These are phyloP conservation scores for Andrographis paniculata DNA, from an alignment of 305 asterid genomes.

Conservation along the genomic window DNA sequence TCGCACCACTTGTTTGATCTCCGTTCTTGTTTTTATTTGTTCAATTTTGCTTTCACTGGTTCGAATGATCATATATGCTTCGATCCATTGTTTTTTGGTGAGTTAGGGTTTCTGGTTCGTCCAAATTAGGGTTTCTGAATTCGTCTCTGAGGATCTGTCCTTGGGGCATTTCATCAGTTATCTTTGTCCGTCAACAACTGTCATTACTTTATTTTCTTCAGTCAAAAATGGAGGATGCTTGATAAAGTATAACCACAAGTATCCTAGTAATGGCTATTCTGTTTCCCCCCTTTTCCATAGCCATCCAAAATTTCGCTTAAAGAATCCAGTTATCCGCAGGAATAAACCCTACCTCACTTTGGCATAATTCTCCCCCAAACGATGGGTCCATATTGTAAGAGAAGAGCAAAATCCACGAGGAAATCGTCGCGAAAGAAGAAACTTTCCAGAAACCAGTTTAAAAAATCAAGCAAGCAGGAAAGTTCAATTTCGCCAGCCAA, in stretches of 20 bases:
- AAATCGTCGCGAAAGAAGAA: constrained; percentile 18
- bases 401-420: constrained; percentile 23
- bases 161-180: constrained; percentile 7
- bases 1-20: background rate
- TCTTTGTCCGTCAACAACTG: constrained; percentile 9
- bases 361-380: background rate
- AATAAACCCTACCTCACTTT: background rate
- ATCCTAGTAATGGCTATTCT: constrained; percentile 8
- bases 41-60: background rate
- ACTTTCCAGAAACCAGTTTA: constrained; percentile 2
- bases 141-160: background rate
- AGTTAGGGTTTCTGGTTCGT: background rate
- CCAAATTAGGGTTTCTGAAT: background rate
- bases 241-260: constrained; percentile 21
- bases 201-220: constrained; percentile 21
- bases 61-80: background rate
- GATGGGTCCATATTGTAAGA: constrained; percentile 47
- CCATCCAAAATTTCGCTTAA: constrained; percentile 23
- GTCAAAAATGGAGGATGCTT: constrained; percentile 19
- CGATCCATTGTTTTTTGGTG: background rate
- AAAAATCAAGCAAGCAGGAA: constrained; percentile 13
- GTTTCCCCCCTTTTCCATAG: constrained; percentile 13
- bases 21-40: background rate
- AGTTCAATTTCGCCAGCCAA: constrained; percentile 10
- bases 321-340: constrained; percentile 13